Conservation (phyloP, 2,329 filamentous ascomycete species). For the Neonectria neomacrospora region DNA sequence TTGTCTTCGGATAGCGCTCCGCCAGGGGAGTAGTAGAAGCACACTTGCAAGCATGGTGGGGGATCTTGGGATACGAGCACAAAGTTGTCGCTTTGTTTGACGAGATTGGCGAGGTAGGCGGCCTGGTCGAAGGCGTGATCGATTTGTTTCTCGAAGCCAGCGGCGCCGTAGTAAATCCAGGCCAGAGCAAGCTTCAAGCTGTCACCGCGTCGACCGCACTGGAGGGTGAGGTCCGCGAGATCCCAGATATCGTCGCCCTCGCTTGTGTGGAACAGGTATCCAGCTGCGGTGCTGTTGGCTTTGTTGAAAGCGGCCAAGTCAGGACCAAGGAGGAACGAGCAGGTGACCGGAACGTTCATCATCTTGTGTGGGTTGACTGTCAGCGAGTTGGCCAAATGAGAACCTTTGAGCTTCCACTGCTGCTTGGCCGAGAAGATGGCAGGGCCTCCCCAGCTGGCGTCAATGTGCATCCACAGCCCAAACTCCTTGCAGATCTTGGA, state of each 20-base stretch:
- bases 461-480: constrained; percentile 90
- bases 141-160: constrained; percentile 76
- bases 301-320: constrained; percentile 82
- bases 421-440: constrained; percentile 80
- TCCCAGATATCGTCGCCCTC: constrained; percentile 77
- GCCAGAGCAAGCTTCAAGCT: constrained; percentile 86
- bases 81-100: constrained; percentile 70
- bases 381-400: constrained; percentile 80
- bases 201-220: constrained; percentile 90
- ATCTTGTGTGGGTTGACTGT: constrained; percentile 98
- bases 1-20: constrained; percentile 58
- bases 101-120: constrained; percentile 69
- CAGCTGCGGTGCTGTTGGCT: constrained; percentile 87
- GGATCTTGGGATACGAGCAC: constrained; percentile 78
- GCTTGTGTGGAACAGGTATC: constrained; percentile 81
- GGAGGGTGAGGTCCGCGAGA: constrained; percentile 89
- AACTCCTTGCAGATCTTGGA: constrained; percentile 75
- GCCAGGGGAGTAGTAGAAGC: constrained; percentile 82
- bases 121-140: constrained; percentile 80
- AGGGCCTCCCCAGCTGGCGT: constrained; percentile 90
- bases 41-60: constrained; percentile 91
- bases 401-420: constrained; percentile 72
- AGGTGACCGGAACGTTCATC: constrained; percentile 91
- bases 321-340: constrained; percentile 84
- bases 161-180: constrained; percentile 88